Base-by-base conservation (phyloP, 768 basidiomycete species). In the Trametopsis cervina region DNA sequence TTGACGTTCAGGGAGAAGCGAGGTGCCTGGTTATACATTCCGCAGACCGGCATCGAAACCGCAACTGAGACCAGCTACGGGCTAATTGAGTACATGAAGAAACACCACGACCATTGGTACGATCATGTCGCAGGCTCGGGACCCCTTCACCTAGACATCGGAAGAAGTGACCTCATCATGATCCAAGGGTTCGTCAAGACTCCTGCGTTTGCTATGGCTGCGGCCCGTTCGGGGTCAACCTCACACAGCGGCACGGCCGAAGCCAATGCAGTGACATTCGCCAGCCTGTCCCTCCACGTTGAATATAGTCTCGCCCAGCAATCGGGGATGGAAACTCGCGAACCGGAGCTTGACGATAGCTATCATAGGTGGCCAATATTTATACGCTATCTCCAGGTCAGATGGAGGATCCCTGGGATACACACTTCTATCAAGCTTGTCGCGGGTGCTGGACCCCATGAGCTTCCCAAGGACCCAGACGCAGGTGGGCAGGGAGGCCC, bases 111-210 rank as follows among this genome's bases (percentile, higher is more conserved):
- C 1, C 24, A 26, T 20, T 53, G 52, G 52, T 7, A 22, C 7
- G 18, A 40, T 21, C 27, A 20, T n/a, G 47, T 37, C 7, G 5
- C 20, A 25, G n/a, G 23, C 6, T 29, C 27, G 6, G n/a, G n/a
- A n/a, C n/a, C n/a, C n/a, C 42, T 44, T 13, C 43, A 37, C 6
- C 41, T 49, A 3, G 43, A 40, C 12, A 12, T 22, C 20, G 48
- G 39, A 18, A 21, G 38, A 7, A 39, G 46, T 20, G 45, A 46
- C 21, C 15, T 47, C 29, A 21, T 52, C 4, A 7, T 53, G 11
- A 27, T 49, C 35, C 42, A 43, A 22, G 52, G 52, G 2, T n/a
- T 17, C 1, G 44, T 49, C 15, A 44, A 45, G 43, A 45, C 47
- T 4, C 21, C 42, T 1, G 18, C 44, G 11, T 53, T 46, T 46